Evolutionary conservation across 176 grass and related monocot genomes (phyloP), one percentile per base, ranked within the genome.

Genomic region (Oryza officinalis): DNA sequence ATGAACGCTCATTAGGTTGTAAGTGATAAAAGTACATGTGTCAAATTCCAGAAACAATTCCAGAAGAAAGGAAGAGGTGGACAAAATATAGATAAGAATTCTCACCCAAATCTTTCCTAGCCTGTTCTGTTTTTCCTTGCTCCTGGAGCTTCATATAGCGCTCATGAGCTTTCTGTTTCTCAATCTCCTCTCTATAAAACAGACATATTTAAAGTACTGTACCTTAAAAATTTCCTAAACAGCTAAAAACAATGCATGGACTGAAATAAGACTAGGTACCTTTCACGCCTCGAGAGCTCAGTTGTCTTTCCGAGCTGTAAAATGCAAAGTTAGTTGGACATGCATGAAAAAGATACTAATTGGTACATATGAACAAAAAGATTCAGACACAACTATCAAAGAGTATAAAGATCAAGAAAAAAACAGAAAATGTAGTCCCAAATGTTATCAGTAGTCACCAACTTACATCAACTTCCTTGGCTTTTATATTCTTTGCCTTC

Each of bases 71-170:
- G 22, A 31, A 69, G 25, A 13, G 13, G 20, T 27, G 69, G 43
- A 49, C 28, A 54, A 9, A 54, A 90, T 20, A 85, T 65, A 38
- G 57, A 87, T 69, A 80, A 86, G 47, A 71, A 90, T 52, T 72
- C 86, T 80, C 83, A 99, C 97, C 97, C 72, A 99, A 92, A 94
- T 99, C 93, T 81, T 99, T 99, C 63, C 84, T 84, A 46, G 97
- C 75, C 83, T 96, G 93, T 76, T 99, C 97, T 28, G 97, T 99
- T 83, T 99, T 99, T 23, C 97, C 97, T 88, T 99, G 97, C 75
- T 99, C 97, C 80, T 99, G 97, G 84, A 99, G 91, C 85, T 91
- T 99, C 97, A 99, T 99, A 83, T 96, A 99, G 75, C 89, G 97
- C 60, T 99, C 97, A 71, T 96, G 97, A 75, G 97, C 88, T 78